phyloP scores from a whole-genome alignment of 176 grass and related monocot genomes.

The Lolium multiflorum region DNA sequence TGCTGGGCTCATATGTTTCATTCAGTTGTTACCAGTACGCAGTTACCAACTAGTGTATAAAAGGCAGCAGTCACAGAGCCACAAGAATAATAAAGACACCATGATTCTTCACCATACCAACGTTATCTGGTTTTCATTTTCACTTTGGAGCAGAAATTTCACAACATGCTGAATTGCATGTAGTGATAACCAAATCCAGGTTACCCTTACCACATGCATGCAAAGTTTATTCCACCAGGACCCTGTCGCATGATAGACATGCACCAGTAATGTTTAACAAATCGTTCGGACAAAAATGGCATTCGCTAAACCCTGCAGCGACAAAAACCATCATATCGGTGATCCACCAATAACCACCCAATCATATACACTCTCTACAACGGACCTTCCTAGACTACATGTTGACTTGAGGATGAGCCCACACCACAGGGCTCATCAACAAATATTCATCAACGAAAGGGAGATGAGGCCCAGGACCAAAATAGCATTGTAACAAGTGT shows the following conservation, averaged over 20 bases:
- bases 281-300: slow-evolving; percentile 33
- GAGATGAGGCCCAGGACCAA: not conserved
- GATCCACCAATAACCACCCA: slow-evolving; percentile 35
- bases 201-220: slow-evolving; percentile 22
- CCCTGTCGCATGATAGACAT: slow-evolving; percentile 3
- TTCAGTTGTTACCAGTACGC: not conserved
- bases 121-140: not conserved
- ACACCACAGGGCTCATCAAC: slow-evolving; percentile 22
- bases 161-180: not conserved
- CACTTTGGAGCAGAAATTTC: not conserved
- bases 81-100: not conserved
- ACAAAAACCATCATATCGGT: slow-evolving; percentile 12
- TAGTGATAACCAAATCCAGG: not conserved
- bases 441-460: slow-evolving; percentile 17
- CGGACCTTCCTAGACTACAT: slow-evolving; percentile 24
- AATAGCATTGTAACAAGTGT: slow-evolving; percentile 27
- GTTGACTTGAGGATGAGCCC: not conserved
- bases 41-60: not conserved
- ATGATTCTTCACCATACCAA: not conserved
- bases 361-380: slow-evolving; percentile 59
- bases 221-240: slow-evolving; percentile 28
- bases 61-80: not conserved
- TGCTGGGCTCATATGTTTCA: not conserved
- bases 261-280: slow-evolving; percentile 24
- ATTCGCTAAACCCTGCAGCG: slow-evolving; percentile 2